phyloP scores from a whole-genome alignment of 257 asterid species.

The Fraxinus anomala region DNA sequence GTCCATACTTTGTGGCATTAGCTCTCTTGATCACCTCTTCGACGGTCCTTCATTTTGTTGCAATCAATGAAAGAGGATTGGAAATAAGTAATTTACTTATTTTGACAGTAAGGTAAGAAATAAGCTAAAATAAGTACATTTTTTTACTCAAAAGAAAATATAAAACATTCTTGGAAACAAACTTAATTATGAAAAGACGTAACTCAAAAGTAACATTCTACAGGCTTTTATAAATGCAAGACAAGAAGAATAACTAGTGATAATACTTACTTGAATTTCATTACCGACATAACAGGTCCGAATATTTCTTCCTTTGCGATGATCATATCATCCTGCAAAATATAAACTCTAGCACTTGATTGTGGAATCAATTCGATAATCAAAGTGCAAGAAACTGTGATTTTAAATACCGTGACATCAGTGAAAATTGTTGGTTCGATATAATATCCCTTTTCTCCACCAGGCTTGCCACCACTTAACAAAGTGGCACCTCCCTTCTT shows the following conservation, averaged over 20 bases:
- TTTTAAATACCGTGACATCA: slow-evolving; percentile 48
- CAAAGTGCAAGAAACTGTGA: neutral
- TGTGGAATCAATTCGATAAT: neutral
- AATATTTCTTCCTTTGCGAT: slow-evolving; percentile 83
- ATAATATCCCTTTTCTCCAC: slow-evolving; percentile 58
- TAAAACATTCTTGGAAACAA: no score
- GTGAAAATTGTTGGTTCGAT: slow-evolving; percentile 77
- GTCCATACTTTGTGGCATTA: slow-evolving; percentile 63
- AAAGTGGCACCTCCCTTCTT: slow-evolving; percentile 78
- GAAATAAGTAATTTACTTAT: neutral
- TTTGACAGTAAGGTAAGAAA: no score
- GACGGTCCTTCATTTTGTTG: slow-evolving; percentile 44
- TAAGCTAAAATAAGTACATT: no score
- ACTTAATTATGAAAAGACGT: no score
- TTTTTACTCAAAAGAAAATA: no score
- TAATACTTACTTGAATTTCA: slow-evolving; percentile 69
- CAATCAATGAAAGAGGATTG: slow-evolving; percentile 6
- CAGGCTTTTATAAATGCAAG: neutral
- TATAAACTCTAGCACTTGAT: neutral
- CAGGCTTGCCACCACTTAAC: slow-evolving; percentile 66
- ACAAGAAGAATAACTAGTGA: neutral
- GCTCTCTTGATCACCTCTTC: slow-evolving; percentile 87
- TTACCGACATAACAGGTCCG: slow-evolving; percentile 79
- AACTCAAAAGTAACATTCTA: neutral
- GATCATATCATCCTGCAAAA: slow-evolving; percentile 68